A percentile compares a stretch with the other conserved stretches of the same genome.
These are phyloP conservation scores for Tetrapisispora taiwanensis DNA, from an alignment of 805 yeast genomes.

Conservation along the genomic window DNA sequence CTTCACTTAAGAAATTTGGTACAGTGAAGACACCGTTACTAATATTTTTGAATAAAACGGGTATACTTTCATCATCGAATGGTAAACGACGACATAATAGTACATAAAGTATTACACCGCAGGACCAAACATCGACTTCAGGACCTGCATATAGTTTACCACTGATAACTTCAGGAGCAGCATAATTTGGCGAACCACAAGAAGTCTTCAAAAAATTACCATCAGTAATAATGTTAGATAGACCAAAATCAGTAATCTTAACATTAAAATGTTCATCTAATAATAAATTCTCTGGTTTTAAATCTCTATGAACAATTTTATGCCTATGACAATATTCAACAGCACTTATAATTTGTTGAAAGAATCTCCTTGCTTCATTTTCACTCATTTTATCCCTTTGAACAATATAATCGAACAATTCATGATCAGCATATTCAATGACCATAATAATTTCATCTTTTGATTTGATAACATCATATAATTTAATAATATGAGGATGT, in stretches of 20 bases:
- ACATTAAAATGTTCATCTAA: conserved; percentile 86
- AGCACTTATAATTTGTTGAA: conserved; percentile 93
- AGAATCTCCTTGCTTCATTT: conserved; percentile 81
- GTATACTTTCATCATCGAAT: conserved; percentile 92
- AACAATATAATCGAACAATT: conserved; percentile 91
- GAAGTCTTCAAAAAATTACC: conserved; percentile 91
- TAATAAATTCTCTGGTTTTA: conserved; percentile 89
- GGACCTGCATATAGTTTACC: conserved; percentile 97
- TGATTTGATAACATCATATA: conserved; percentile 90
- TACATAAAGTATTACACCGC: conserved; percentile 90
- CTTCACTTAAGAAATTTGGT: conserved; percentile 76
- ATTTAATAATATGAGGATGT: conserved; percentile 93
- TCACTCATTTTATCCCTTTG: conserved; percentile 91
- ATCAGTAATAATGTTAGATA: conserved; percentile 93
- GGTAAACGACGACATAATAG: conserved; percentile 95
- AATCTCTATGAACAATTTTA: conserved; percentile 92
- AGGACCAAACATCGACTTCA: conserved; percentile 96
- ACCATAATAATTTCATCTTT: conserved; percentile 96
- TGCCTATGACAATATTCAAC: conserved; percentile 95
- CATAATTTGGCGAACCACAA: conserved; percentile 95
- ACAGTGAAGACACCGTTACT: conserved; percentile 85
- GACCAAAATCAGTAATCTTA: conserved; percentile 93
- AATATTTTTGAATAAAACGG: conserved; percentile 86
- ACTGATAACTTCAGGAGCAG: conserved; percentile 94
- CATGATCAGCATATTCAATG: conserved; percentile 94